Evolutionary conservation across 2,329 filamentous ascomycete species (phyloP), one percentile per base, ranked within the genome.

Genomic region (Clathrospora elynae): DNA sequence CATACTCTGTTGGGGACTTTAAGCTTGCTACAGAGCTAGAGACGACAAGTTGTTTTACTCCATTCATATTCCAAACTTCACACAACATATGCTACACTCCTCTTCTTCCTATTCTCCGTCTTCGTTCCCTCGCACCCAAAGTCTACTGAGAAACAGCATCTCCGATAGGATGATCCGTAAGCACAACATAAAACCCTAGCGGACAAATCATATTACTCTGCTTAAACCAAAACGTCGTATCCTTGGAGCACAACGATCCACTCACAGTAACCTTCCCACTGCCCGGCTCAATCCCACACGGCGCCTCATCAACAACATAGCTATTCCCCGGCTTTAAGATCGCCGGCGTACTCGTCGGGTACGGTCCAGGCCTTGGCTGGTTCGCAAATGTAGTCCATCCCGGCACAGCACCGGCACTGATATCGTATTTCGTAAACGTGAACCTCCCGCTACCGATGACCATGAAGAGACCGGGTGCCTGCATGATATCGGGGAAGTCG

Each of bases 111-210:
- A 6, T 24, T 24, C 22, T 24, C 11, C 22, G 6, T 24, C 22
- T 24, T 24, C 22, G 22, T 11, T 24, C 22, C 22, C 22, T n/a
- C n/a, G n/a, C n/a, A n/a, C n/a, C n/a, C n/a, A n/a, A n/a, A n/a
- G n/a, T n/a, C n/a, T n/a, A n/a, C n/a, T n/a, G n/a, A n/a, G n/a
- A n/a, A n/a, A n/a, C n/a, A n/a, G n/a, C n/a, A 13, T 19, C 18
- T 11, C 30, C 6, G 17, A 33, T 46, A 22, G 51, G 50, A 33
- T 51, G 51, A 42, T 61, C 56, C 11, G 55, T 64, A 9, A 62
- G 41, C 5, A 62, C 41, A 29, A 63, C 57, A 33, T 56, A 63
- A 26, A 63, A 62, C 1, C 60, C 60, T 24, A 61, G 7, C n/a
- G 60, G 58, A 37, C 58, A 63, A 6, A 24, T n/a, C 17, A 32